Evolutionary conservation across 306 rosid species (phyloP).

Genomic region (Malus domestica): ASM211411v1 NC_041791.1:2875001-2875500

Average conservation of each 20-base stretch:
- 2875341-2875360: conserved; percentile 22
- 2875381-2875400: conserved; percentile 1
- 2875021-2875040: too few species aligned
- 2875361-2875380: conserved; percentile 18
- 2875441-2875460: conserved; percentile 7
- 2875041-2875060: too few species aligned
- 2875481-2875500: conserved; percentile 14
- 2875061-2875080: too few species aligned
- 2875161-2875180: not conserved
- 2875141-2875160: too few species aligned
- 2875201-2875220: not conserved
- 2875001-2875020: too few species aligned
- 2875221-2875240: not conserved
- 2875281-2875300: not conserved
- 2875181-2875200: not conserved
- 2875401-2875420: conserved; percentile 17
- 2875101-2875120: too few species aligned
- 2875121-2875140: too few species aligned
- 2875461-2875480: not conserved
- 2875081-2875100: too few species aligned
- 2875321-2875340: not conserved
- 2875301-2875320: not conserved
- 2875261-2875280: not conserved
- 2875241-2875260: not conserved
- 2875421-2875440: conserved; percentile 17